Percentiles rank a stretch among this genome's conserved stretches.
phyloP scores from a whole-genome alignment of 306 rosid species.

The Vigna trinervia region DNA sequence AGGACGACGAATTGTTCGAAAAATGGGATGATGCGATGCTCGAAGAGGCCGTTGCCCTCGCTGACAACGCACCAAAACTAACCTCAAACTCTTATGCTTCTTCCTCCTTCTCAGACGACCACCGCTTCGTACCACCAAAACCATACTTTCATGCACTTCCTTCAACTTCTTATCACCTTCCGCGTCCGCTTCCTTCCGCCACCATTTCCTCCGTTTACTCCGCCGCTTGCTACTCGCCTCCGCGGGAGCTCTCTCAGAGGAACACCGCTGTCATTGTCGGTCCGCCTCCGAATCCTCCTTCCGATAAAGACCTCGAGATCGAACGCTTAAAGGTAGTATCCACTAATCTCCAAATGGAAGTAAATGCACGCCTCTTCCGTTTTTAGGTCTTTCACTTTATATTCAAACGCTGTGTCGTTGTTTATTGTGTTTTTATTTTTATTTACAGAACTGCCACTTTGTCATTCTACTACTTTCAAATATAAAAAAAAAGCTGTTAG shows the following conservation, averaged over 20 bases:
- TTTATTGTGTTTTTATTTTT: too few species aligned
- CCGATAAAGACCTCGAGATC: slow-evolving; percentile 59
- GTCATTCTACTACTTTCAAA: too few species aligned
- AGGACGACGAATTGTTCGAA: slow-evolving; percentile 58
- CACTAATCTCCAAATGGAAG: neutral
- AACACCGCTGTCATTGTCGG: slow-evolving; percentile 9
- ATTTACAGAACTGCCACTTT: too few species aligned
- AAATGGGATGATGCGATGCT: slow-evolving; percentile 61
- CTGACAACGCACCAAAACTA: slow-evolving; percentile 44
- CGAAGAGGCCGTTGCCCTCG: slow-evolving; percentile 55
- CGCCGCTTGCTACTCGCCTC: slow-evolving; percentile 63
- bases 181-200: slow-evolving; percentile 30
- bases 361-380: neutral
- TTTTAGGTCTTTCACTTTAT: neutral
- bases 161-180: neutral
- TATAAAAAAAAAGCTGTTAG: too few species aligned
- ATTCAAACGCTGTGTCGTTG: neutral
- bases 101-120: neutral
- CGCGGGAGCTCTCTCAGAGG: slow-evolving; percentile 82
- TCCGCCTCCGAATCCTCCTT: slow-evolving; percentile 1
- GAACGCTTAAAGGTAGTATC: slow-evolving; percentile 60
- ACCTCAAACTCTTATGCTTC: neutral
- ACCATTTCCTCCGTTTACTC: neutral
- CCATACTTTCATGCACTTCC: slow-evolving; percentile 2
- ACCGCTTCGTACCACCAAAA: too few species aligned